Evolutionary conservation across 768 basidiomycete genomes (phyloP).

Genomic region (Boletus rubroflammeus): DNA sequence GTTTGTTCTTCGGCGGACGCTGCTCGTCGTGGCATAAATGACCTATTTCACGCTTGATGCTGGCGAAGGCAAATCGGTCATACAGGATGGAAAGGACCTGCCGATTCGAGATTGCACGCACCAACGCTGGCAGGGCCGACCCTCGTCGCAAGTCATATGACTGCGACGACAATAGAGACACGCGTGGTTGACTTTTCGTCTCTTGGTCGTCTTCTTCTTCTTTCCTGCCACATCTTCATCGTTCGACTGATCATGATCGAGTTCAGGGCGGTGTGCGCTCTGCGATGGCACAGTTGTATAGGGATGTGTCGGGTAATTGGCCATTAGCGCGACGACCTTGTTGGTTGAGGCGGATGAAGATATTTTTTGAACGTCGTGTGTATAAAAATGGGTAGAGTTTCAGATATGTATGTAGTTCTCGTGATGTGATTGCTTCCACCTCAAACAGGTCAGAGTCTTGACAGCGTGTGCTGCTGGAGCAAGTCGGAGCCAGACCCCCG

Average conservation of each 20-base stretch:
- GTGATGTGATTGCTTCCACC: constrained; percentile 20
- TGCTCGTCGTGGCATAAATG: constrained; percentile 92
- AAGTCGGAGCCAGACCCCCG: constrained; percentile 17
- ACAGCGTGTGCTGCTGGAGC: constrained; percentile 17
- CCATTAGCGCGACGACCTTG: constrained; percentile 16
- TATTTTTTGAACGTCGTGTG: constrained; percentile 12
- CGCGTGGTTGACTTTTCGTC: constrained; percentile 88
- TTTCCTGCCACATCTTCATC: constrained; percentile 32
- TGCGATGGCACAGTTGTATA: constrained; percentile 24
- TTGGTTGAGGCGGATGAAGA: constrained; percentile 6
- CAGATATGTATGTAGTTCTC: constrained; percentile 16
- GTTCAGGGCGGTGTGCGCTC: constrained; percentile 11
- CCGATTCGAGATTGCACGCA: constrained; percentile 39
- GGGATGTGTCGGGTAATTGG: constrained; percentile 28
- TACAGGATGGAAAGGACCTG: not conserved
- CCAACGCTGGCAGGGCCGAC: constrained; percentile 91
- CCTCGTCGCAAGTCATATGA: constrained; percentile 91
- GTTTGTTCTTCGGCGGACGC: constrained; percentile 49
- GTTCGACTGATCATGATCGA: constrained; percentile 30
- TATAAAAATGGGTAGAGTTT: constrained; percentile 26
- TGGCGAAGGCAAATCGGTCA: constrained; percentile 30
- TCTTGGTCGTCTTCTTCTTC: constrained; percentile 50
- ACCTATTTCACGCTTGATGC: constrained; percentile 95
- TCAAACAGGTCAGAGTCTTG: constrained; percentile 13
- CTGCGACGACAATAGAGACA: constrained; percentile 91